Percentiles rank a stretch among this genome's conserved stretches.
These are phyloP conservation scores for Daldinia childiae DNA, from an alignment of 495 filamentous ascomycete genomes.

Conservation along the genomic window DNA sequence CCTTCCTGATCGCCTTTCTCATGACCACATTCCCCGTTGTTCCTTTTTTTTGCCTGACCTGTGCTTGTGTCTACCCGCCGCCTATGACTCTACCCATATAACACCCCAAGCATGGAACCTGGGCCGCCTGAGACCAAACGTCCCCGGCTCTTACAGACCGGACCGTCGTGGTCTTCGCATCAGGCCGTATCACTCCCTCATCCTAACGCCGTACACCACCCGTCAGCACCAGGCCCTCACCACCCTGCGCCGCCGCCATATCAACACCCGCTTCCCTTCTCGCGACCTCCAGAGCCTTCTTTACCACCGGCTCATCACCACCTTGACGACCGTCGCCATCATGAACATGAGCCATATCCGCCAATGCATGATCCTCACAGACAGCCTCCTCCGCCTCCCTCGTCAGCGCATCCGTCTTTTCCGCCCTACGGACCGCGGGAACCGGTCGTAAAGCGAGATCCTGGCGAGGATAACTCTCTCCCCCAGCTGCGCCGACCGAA, in stretches of 20 bases:
- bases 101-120: conserved; percentile 61
- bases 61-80: conserved; percentile 44
- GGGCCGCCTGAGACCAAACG: conserved; percentile 59
- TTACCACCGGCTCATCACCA: conserved; percentile 49
- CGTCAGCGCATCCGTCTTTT: conserved; percentile 56
- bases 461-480: conserved; percentile 55
- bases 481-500: conserved; percentile 56
- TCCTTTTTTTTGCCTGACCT: conserved; percentile 52
- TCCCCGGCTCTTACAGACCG: conserved; percentile 55
- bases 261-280: conserved; percentile 53
- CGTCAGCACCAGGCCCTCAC: conserved; percentile 50
- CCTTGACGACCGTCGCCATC: conserved; percentile 59
- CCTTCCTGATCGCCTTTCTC: conserved; percentile 48
- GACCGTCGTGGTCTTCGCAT: conserved; percentile 57
- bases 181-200: conserved; percentile 58
- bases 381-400: conserved; percentile 52
- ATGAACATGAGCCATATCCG: conserved; percentile 59
- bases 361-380: conserved; percentile 62
- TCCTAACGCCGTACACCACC: conserved; percentile 53
- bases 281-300: conserved; percentile 52
- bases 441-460: conserved; percentile 61
- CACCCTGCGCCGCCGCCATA: conserved; percentile 55
- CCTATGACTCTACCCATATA: conserved; percentile 53
- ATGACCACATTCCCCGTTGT: conserved; percentile 52
- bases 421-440: conserved; percentile 53